Conservation (phyloP, 2,329 filamentous ascomycete genomes). For the Cercospora sojina region DNA sequence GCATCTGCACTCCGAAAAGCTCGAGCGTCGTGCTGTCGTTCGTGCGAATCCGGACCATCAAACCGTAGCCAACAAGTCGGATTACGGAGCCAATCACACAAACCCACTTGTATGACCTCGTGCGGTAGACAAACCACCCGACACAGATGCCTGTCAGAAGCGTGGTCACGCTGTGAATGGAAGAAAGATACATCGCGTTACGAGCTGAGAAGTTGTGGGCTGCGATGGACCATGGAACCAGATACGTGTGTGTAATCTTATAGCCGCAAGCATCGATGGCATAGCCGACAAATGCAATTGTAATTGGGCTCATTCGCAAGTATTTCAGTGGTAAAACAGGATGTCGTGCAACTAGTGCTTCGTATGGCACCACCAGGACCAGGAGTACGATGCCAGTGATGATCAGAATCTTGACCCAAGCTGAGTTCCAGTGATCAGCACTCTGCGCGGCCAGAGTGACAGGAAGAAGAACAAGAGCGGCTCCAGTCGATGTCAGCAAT, state of each 20-base stretch:
- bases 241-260: slow-evolving; percentile 48
- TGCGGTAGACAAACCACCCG: slow-evolving; percentile 47
- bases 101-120: slow-evolving; percentile 51
- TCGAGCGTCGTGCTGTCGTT: slow-evolving; percentile 47
- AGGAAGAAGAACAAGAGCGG: slow-evolving; percentile 51
- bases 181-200: slow-evolving; percentile 45
- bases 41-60: slow-evolving; percentile 52
- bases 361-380: slow-evolving; percentile 49
- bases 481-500: slow-evolving; percentile 50
- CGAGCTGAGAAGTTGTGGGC: slow-evolving; percentile 44
- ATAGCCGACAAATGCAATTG: slow-evolving; percentile 44
- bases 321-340: slow-evolving; percentile 51
- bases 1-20: slow-evolving; percentile 50
- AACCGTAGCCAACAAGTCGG: slow-evolving; percentile 50
- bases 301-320: slow-evolving; percentile 47
- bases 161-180: slow-evolving; percentile 43
- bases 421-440: slow-evolving; percentile 44
- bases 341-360: slow-evolving; percentile 46
- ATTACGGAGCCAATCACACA: slow-evolving; percentile 44
- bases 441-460: slow-evolving; percentile 48
- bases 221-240: slow-evolving; percentile 51
- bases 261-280: slow-evolving; percentile 49
- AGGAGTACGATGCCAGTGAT: slow-evolving; percentile 46
- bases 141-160: slow-evolving; percentile 36
- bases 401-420: slow-evolving; percentile 49